phyloP scores from a whole-genome alignment of 208 protist species.

The Wallacemonas sp. region DNA sequence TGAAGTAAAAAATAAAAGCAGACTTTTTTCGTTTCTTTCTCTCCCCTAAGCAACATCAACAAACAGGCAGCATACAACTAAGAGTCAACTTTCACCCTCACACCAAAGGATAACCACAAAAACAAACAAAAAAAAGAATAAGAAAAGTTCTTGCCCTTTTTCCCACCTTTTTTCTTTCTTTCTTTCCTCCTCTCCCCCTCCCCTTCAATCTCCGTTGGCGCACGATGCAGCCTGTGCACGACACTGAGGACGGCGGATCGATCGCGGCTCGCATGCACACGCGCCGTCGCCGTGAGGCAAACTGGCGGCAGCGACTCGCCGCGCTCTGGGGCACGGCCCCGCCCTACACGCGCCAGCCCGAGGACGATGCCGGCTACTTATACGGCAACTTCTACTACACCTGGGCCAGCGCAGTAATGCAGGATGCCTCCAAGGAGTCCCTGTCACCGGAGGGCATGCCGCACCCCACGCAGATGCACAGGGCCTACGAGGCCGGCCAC shows the following conservation, averaged over 20 bases:
- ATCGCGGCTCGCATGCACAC: not conserved
- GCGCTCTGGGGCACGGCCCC: constrained; percentile 34
- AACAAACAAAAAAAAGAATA: constrained; percentile 8
- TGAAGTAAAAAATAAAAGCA: no score
- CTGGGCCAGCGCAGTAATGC: constrained; percentile 41
- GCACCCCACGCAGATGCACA: constrained; percentile 19
- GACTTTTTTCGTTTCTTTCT: no score
- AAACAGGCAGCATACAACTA: no score
- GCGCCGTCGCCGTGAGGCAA: not conserved
- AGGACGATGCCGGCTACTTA: constrained; percentile 27
- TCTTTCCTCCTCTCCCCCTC: not conserved
- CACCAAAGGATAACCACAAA: constrained; percentile 5
- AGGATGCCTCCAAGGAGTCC: constrained; percentile 29
- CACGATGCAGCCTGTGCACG: not conserved
- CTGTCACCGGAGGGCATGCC: constrained; percentile 32
- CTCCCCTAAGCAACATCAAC: no score
- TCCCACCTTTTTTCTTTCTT: constrained; percentile 8
- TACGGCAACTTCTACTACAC: constrained; percentile 37
- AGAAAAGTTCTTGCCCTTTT: not conserved
- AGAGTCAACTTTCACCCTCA: not conserved
- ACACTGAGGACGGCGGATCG: not conserved
- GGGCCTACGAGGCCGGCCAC: constrained; percentile 27
- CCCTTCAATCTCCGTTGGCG: no score
- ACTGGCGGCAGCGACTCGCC: constrained; percentile 19
- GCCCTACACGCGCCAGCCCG: constrained; percentile 26